Base-by-base conservation (phyloP, 2,329 filamentous ascomycete species). In the Ophiognomonia clavigignenti-juglandacearum region DNA sequence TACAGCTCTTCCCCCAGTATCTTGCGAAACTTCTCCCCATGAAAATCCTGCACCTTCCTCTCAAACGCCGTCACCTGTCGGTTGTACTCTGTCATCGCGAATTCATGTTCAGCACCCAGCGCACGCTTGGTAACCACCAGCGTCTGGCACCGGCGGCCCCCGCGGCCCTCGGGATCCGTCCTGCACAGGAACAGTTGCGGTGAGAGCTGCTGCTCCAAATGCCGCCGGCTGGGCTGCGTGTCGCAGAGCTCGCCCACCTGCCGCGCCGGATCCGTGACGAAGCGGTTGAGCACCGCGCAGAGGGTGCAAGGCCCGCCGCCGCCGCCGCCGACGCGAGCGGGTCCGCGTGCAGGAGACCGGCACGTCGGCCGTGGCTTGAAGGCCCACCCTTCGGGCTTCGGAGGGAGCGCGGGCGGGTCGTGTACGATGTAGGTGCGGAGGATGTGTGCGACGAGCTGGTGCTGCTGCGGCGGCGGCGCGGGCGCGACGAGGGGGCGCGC, bases 1-100 rank as follows among this genome's bases (percentile, higher is more conserved):
- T 40, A 40, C 2, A 46, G 27, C 8, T n/a, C 22, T 6, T 35
- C 36, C 26, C 43, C 43, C 6, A 46, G 37, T 4, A 46, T 46
- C 6, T 19, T 27, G 10, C 22, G 22, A 13, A 40, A 40, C 1
- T 32, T 26, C 35, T 46, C 37, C 14, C 20, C 11, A 6, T 13
- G 36, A 2, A 40, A 16, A 16, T 46, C 19, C 7, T 22, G 20
- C 2, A 27, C 29, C 2, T 20, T 8, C 2, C 4, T 3, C 18
- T 14, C 5, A 11, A 41, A 18, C 11, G 4, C 5, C 6, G 9
- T 6, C 4, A 22, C 18, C 4, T 19, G 20, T 18, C 4, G 10
- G 3, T 4, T 11, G 8, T 22, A 41, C 11, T 3, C 7, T 1
- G 2, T 2, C 1, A 41, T 5, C 4, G 10, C 26, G 8, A 6